These are phyloP conservation scores for Agaricus blazei DNA, from an alignment of 768 basidiomycete species.

Conservation along the genomic window DNA sequence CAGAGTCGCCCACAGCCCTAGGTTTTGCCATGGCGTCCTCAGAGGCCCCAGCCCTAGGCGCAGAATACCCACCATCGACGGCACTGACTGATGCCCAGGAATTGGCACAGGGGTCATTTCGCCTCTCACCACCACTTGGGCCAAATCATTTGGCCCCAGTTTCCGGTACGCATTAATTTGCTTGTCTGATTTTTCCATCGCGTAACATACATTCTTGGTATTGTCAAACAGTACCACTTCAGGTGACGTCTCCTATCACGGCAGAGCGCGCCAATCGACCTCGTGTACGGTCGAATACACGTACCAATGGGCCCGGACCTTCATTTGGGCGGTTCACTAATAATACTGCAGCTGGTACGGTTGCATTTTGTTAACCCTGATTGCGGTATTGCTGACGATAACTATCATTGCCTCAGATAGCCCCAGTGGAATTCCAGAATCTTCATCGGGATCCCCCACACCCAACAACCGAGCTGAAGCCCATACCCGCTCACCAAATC, in stretches of 20 bases:
- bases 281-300: constrained; percentile 7
- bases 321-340: constrained; percentile 1
- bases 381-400: constrained; percentile 3
- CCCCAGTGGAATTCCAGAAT: constrained; percentile 1
- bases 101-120: neutral
- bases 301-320: neutral
- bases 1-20: too few relatives aligned
- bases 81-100: neutral
- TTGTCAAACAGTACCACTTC: neutral
- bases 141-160: constrained; percentile 1
- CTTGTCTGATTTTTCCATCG: neutral
- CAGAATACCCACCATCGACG: neutral
- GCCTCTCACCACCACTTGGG: constrained; percentile 1
- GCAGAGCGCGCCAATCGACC: neutral
- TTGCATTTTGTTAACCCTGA: neutral
- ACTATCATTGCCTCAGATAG: constrained; percentile 5
- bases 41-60: neutral
- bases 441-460: neutral
- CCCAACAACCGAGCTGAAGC: neutral
- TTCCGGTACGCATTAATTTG: constrained; percentile 5
- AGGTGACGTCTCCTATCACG: neutral
- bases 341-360: neutral
- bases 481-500: too few relatives aligned
- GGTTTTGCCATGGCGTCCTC: neutral
- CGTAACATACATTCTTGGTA: neutral